Conservation (phyloP, 108 stramenopile genomes). For the Cyclotella kingstonii region DNA sequence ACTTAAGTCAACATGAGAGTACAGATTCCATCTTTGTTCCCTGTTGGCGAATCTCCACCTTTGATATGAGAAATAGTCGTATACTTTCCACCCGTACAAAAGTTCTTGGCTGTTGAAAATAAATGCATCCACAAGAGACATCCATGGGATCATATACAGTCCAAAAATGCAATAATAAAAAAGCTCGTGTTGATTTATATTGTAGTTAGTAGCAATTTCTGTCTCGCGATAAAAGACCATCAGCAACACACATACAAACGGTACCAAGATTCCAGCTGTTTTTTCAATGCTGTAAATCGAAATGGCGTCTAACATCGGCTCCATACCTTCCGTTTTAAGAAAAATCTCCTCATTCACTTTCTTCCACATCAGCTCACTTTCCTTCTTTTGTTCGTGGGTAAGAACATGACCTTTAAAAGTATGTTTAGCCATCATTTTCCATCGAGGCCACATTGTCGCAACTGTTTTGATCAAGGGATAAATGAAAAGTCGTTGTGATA, state of each 20-base stretch:
- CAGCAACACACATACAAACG: slow-evolving; percentile 61
- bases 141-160: slow-evolving; percentile 57
- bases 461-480: slow-evolving; percentile 64
- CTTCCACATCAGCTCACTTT: slow-evolving; percentile 68
- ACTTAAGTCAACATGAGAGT: slow-evolving; percentile 67
- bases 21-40: slow-evolving; percentile 74
- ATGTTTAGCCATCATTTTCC: slow-evolving; percentile 56
- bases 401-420: slow-evolving; percentile 48
- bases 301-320: slow-evolving; percentile 72
- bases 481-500: slow-evolving; percentile 70
- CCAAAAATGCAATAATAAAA: slow-evolving; percentile 81
- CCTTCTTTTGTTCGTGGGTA: slow-evolving; percentile 64
- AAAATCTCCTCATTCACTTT: slow-evolving; percentile 82
- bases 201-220: slow-evolving; percentile 67
- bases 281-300: slow-evolving; percentile 64
- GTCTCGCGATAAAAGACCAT: slow-evolving; percentile 59
- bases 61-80: slow-evolving; percentile 87
- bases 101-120: slow-evolving; percentile 84
- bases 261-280: slow-evolving; percentile 46
- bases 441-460: slow-evolving; percentile 60
- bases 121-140: slow-evolving; percentile 69
- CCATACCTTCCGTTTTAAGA: slow-evolving; percentile 74
- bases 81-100: slow-evolving; percentile 82
- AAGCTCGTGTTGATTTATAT: slow-evolving; percentile 73
- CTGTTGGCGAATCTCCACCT: slow-evolving; percentile 76